A percentile compares a stretch with the other conserved stretches of the same genome.
Conservation (phyloP, 23 red algal species). For the Agarophyton chilense region DNA sequence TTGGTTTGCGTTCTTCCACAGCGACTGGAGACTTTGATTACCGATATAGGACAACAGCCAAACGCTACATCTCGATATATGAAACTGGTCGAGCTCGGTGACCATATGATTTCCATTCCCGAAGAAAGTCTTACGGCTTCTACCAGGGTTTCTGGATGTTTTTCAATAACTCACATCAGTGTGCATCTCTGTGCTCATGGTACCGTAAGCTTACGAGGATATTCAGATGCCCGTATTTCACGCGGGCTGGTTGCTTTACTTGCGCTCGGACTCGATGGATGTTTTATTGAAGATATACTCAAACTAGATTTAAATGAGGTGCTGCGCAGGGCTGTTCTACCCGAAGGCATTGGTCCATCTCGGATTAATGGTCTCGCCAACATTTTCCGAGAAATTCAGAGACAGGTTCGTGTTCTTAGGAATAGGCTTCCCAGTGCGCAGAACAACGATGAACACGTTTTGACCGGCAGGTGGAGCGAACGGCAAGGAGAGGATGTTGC, state of each 20-base stretch:
- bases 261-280: conserved; percentile 49
- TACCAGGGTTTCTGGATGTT: conserved; percentile 61
- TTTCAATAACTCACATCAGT: conserved; percentile 43
- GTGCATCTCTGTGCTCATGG: background rate
- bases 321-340: conserved; percentile 8
- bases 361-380: conserved; percentile 19
- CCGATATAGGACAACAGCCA: background rate
- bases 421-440: background rate
- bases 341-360: conserved; percentile 7
- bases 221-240: conserved; percentile 63
- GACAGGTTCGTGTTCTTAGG: background rate
- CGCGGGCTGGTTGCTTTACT: conserved; percentile 71
- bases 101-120: conserved; percentile 2
- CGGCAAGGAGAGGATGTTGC: conserved; percentile 82
- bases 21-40: background rate
- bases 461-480: conserved; percentile 23
- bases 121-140: background rate
- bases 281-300: background rate
- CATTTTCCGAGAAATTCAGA: conserved; percentile 16
- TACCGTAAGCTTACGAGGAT: conserved; percentile 15
- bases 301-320: conserved; percentile 1
- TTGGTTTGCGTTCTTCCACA: background rate
- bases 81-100: conserved; percentile 25
- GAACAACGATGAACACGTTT: background rate
- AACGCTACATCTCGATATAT: conserved; percentile 20